Conservation (phyloP, 371 early-diverging fungal genomes). For the Mortierella sp. region DNA sequence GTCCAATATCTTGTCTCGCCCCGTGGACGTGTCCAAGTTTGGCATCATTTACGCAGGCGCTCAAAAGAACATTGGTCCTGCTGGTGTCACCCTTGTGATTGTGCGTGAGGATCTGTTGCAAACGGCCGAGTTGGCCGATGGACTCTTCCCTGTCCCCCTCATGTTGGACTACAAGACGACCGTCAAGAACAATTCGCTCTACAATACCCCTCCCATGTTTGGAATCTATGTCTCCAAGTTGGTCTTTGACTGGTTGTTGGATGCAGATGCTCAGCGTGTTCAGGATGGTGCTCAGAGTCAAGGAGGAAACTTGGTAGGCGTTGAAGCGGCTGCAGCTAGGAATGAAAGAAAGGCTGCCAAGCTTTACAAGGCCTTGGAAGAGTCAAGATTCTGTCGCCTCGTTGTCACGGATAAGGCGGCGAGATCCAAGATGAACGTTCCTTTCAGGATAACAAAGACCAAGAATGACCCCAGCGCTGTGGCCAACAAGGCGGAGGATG, state of each 20-base stretch:
- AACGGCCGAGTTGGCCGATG: slow-evolving; percentile 50
- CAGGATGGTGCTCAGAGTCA: slow-evolving; percentile 35
- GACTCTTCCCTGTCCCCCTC: slow-evolving; percentile 71
- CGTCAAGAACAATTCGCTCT: slow-evolving; percentile 86
- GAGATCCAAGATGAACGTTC: slow-evolving; percentile 92
- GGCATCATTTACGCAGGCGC: slow-evolving; percentile 95
- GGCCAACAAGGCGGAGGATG: slow-evolving; percentile 42
- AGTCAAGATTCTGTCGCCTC: slow-evolving; percentile 71
- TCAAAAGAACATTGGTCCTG: slow-evolving; percentile 97
- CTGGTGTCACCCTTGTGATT: slow-evolving; percentile 93
- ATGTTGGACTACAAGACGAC: slow-evolving; percentile 90
- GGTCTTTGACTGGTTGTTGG: slow-evolving; percentile 82
- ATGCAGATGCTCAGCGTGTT: slow-evolving; percentile 28
- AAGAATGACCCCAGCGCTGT: slow-evolving; percentile 17
- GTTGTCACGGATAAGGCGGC: slow-evolving; percentile 68
- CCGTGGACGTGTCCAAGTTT: slow-evolving; percentile 84
- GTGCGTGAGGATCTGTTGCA: slow-evolving; percentile 89
- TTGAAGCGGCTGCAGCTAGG: slow-evolving; percentile 68
- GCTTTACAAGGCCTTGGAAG: slow-evolving; percentile 79
- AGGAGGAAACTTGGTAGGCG: slow-evolving; percentile 74
- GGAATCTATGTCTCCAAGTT: slow-evolving; percentile 93
- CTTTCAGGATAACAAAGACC: slow-evolving; percentile 77
- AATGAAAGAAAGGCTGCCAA: slow-evolving; percentile 74
- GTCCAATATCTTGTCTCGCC: slow-evolving; percentile 90
- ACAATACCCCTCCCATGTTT: slow-evolving; percentile 97